phyloP scores from a whole-genome alignment of 2,329 filamentous ascomycete species.

The Aureobasidium sp. region DNA sequence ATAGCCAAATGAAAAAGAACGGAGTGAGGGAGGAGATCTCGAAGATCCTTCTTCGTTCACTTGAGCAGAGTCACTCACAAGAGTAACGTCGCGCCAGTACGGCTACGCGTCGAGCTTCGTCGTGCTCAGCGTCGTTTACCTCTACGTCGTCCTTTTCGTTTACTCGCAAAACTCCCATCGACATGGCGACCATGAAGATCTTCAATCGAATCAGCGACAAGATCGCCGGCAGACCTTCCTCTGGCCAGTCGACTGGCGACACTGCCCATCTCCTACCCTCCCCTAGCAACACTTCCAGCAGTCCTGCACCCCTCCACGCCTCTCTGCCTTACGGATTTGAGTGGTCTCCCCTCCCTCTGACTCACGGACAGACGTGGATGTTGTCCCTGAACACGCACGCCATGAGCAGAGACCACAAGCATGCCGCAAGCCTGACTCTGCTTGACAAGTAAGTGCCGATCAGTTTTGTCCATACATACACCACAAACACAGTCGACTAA shows the following conservation, averaged over 20 bases:
- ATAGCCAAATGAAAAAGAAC: not conserved
- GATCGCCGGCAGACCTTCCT: not conserved
- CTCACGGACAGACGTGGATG: not conserved
- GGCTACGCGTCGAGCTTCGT: not conserved
- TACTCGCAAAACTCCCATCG: not conserved
- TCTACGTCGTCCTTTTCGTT: not conserved
- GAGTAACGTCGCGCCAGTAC: not conserved
- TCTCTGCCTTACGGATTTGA: not conserved
- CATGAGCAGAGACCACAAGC: not conserved
- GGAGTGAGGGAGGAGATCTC: not conserved
- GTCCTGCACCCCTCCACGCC: not conserved
- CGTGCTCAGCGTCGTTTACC: not conserved
- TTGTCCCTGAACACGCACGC: not conserved
- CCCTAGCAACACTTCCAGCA: not conserved
- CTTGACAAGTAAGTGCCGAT: not conserved
- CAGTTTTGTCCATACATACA: not conserved
- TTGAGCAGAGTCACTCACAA: not conserved
- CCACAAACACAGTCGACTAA: not conserved
- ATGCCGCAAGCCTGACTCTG: not conserved
- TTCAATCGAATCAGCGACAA: not conserved
- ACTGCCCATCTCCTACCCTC: not conserved
- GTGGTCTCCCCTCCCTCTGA: not conserved
- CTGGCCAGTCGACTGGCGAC: not conserved
- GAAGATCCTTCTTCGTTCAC: not conserved
- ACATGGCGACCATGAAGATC: not conserved